These are phyloP conservation scores for Globisporangium splendens DNA, from an alignment of 352 stramenopile genomes.

Conservation along the genomic window DNA sequence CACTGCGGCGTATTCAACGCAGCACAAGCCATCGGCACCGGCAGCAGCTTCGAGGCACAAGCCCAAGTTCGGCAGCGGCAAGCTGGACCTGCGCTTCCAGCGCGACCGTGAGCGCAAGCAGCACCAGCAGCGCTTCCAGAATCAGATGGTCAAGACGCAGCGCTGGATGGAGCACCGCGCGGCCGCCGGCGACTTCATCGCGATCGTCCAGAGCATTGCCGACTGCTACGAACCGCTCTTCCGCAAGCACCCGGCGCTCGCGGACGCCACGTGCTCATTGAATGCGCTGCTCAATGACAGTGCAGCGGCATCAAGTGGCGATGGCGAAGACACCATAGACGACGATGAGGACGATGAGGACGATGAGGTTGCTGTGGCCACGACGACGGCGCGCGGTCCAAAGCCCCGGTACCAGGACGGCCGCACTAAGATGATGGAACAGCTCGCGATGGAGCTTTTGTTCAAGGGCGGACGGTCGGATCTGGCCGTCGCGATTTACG, in stretches of 20 bases:
- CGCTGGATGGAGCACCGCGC: conserved; percentile 8
- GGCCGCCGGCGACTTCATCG: conserved; percentile 1
- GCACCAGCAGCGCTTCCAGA: conserved; percentile 3
- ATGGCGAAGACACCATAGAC: background rate
- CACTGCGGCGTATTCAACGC: too few species aligned
- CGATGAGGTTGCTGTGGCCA: too few species aligned
- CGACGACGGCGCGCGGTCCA: background rate
- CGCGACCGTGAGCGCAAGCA: background rate
- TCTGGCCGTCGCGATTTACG: conserved; percentile 12
- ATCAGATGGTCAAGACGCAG: background rate
- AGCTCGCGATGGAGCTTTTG: conserved; percentile 12
- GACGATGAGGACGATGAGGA: background rate
- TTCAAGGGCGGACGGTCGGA: conserved; percentile 6
- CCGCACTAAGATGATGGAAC: conserved; percentile 15
- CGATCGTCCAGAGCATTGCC: conserved; percentile 12
- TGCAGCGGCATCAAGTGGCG: background rate
- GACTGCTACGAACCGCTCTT: conserved; percentile 18
- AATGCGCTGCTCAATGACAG: background rate
- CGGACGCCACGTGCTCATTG: background rate
- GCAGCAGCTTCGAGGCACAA: too few species aligned
- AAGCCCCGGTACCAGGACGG: conserved; percentile 7
- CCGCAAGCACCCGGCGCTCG: conserved; percentile 9
- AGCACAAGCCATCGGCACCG: too few species aligned
- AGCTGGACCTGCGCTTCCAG: conserved; percentile 13
- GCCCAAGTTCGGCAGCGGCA: background rate